These are phyloP conservation scores for Aureobasidium sp. DNA, from an alignment of 2,329 filamentous ascomycete species.

Conservation along the genomic window DNA sequence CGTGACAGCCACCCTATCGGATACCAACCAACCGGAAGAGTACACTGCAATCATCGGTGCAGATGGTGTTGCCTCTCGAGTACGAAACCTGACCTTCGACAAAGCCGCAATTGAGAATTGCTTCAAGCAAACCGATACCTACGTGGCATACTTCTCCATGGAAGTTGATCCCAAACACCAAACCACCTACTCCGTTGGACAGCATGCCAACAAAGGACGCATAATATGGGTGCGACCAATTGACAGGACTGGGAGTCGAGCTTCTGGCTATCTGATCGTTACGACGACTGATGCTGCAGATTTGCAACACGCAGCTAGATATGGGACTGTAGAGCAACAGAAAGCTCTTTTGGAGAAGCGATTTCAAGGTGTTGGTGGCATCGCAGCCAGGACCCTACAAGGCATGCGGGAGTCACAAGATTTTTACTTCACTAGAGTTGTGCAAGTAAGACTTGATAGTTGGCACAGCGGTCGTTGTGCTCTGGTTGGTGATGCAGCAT, in stretches of 20 bases:
- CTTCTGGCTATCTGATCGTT: slow-evolving; percentile 18
- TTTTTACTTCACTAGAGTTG: slow-evolving; percentile 41
- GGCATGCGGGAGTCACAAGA: slow-evolving; percentile 35
- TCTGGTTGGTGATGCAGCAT: slow-evolving; percentile 35
- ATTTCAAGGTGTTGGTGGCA: slow-evolving; percentile 12
- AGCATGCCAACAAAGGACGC: slow-evolving; percentile 19
- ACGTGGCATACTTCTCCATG: slow-evolving; percentile 26
- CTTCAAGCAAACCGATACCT: slow-evolving; percentile 18
- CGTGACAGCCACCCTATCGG: not conserved
- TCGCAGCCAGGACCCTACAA: slow-evolving; percentile 24
- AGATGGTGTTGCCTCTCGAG: slow-evolving; percentile 24
- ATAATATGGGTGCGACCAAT: slow-evolving; percentile 20
- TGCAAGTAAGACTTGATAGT: slow-evolving; percentile 31
- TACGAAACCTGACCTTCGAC: slow-evolving; percentile 22
- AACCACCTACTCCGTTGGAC: slow-evolving; percentile 14
- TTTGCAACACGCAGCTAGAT: not conserved
- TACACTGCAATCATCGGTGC: slow-evolving; percentile 25
- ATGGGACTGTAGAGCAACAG: not conserved
- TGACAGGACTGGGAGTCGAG: slow-evolving; percentile 9
- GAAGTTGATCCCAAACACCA: slow-evolving; percentile 13
- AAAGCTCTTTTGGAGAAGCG: slow-evolving; percentile 14
- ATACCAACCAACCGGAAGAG: slow-evolving; percentile 1
- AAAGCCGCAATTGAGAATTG: slow-evolving; percentile 14
- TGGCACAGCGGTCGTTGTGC: slow-evolving; percentile 31
- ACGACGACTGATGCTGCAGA: slow-evolving; percentile 10